Base-by-base conservation (phyloP, 441 rosid genomes). In the Aleurites moluccanus region DNA sequence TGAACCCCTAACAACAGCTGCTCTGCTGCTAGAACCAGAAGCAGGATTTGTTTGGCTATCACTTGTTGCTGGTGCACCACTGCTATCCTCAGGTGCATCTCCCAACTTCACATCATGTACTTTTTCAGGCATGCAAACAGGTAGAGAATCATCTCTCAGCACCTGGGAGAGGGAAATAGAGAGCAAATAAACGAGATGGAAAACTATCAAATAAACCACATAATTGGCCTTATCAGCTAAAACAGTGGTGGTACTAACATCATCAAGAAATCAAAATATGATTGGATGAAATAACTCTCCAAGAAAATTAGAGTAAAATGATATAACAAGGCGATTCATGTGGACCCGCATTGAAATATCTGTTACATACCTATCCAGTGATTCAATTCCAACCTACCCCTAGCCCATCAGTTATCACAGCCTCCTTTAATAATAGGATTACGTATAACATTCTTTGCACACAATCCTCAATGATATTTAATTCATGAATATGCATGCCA, bases 71-170 rank as follows among this genome's bases (percentile, higher is more conserved):
- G 88, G 85, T 62, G 86, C 84, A 63, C 80, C 69, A 42, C 74
- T 77, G 63, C 86, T 78, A 80, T 90, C 97, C 74, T 94, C 99
- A 44, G 86, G 86, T 23, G 91, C 77, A 86, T 94, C 99, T 14
- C 94, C 89, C 86, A 97, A 82, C 80, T 91, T 93, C 40, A 97
- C 99, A 86, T 97, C 99, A 73, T 91, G 98, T 47, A 97, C 99
- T 81, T 91, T 91, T 45, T 97, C 98, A 73, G 99, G 83, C 84
- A 89, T 90, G 89, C 97, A 97, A 69, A 91, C 85, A 75, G 99
- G 97, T 75, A 90, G 90, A 67, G 93, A 86, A 85, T 91, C 99
- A 87, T 96, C 98, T 86, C 89, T 76, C 53, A 97, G 83, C 76
- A 92, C 89, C 99, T 97, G 92, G 44, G 38, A 20, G 23, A 16